Evolutionary conservation across 2,329 filamentous ascomycete genomes (phyloP).

Genomic region (Alternaria sp.): DNA sequence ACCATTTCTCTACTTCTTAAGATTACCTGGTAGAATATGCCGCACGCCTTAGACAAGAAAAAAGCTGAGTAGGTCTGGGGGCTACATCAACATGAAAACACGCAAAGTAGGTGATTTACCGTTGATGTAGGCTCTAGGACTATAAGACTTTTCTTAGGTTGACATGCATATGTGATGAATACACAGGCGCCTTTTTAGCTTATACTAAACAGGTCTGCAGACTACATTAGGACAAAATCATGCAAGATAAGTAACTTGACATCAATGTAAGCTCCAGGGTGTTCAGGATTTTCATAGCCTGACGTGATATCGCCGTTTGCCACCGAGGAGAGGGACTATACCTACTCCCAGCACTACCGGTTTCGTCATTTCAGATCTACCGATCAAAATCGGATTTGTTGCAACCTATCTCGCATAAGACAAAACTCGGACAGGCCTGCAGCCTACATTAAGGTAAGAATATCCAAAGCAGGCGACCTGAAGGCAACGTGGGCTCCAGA

Average conservation of each 20-base stretch:
- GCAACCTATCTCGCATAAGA: neutral
- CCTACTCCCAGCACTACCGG: neutral
- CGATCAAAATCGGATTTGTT: neutral
- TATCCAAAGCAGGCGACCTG: neutral
- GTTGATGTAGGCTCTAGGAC: neutral
- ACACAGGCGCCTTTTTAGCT: neutral
- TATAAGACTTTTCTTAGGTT: neutral
- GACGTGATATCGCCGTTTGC: neutral
- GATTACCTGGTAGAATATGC: neutral
- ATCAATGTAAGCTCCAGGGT: neutral
- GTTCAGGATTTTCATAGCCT: neutral
- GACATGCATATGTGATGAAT: neutral
- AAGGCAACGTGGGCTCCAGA: neutral
- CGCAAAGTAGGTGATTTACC: neutral
- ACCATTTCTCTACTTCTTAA: too few relatives aligned
- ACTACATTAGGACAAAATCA: neutral
- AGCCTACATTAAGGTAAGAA: neutral
- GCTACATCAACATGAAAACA: neutral
- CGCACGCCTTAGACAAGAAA: neutral
- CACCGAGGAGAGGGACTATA: too few relatives aligned
- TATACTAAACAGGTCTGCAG: neutral
- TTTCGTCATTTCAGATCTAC: neutral
- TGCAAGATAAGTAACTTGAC: neutral
- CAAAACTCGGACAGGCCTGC: neutral
- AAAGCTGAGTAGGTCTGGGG: neutral